Conservation (phyloP, 2,329 filamentous ascomycete species). For the Pezicula carpinea region DNA sequence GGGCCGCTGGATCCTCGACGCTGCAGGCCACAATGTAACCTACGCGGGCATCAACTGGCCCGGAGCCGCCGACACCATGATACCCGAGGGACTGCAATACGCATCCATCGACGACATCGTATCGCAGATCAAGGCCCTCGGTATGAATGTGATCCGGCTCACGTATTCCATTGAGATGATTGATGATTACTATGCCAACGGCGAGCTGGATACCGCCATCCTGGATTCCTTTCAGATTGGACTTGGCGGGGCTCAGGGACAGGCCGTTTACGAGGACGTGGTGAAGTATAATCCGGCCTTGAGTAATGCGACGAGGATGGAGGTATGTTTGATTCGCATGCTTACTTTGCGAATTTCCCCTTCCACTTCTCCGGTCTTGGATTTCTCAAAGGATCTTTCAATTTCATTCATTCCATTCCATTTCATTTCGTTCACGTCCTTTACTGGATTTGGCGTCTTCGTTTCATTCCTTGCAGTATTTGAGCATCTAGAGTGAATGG, state of each 20-base stretch:
- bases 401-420: not conserved
- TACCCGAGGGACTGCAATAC: conserved; percentile 61
- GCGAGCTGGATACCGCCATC: conserved; percentile 41
- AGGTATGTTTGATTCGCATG: too few species aligned
- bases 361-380: too few species aligned
- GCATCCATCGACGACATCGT: conserved; percentile 51
- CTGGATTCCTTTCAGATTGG: conserved; percentile 39
- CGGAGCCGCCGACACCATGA: conserved; percentile 56
- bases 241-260: conserved; percentile 44
- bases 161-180: conserved; percentile 63
- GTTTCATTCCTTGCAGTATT: too few species aligned
- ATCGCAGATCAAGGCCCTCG: conserved; percentile 50
- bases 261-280: conserved; percentile 44
- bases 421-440: not conserved
- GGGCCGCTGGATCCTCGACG: conserved; percentile 15
- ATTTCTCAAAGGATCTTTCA: too few species aligned
- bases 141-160: conserved; percentile 59
- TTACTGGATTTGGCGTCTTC: too few species aligned
- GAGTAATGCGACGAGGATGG: conserved; percentile 47
- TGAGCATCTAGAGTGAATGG: too few species aligned
- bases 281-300: conserved; percentile 54
- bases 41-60: conserved; percentile 59
- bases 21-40: conserved; percentile 35
- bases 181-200: conserved; percentile 49
- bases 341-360: too few species aligned